Evolutionary conservation across 2,329 filamentous ascomycete genomes (phyloP).

Genomic region (Phoma sp.): DNA sequence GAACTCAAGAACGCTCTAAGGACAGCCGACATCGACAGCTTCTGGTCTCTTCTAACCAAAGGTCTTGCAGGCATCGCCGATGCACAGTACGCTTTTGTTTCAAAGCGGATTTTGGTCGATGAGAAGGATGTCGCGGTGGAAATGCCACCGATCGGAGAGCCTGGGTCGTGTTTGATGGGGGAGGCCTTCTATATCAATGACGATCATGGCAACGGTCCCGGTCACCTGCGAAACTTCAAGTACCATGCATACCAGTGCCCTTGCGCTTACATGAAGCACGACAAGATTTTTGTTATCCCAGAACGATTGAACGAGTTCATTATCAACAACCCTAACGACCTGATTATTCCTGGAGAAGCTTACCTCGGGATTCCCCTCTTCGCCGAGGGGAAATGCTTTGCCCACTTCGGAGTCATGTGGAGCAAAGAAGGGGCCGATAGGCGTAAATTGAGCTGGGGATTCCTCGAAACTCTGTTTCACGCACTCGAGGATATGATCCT

Average conservation of each 20-base stretch:
- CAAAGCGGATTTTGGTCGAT: constrained; percentile 66
- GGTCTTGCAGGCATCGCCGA: constrained; percentile 67
- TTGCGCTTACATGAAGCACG: constrained; percentile 72
- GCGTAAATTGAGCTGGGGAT: constrained; percentile 67
- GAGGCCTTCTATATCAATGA: constrained; percentile 71
- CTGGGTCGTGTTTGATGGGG: constrained; percentile 67
- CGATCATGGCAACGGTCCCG: constrained; percentile 55
- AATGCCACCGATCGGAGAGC: constrained; percentile 65
- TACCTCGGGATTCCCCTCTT: constrained; percentile 72
- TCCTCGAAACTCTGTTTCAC: constrained; percentile 71
- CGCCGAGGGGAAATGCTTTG: constrained; percentile 68
- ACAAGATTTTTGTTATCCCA: constrained; percentile 72
- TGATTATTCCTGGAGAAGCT: constrained; percentile 68
- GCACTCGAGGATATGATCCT: constrained; percentile 71
- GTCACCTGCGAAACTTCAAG: constrained; percentile 65
- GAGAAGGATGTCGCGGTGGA: constrained; percentile 65
- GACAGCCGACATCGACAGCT: constrained; percentile 61
- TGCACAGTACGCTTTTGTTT: constrained; percentile 72
- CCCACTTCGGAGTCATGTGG: constrained; percentile 76
- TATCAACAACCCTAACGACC: constrained; percentile 64
- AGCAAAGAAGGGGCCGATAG: constrained; percentile 64
- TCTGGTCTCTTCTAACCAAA: constrained; percentile 69
- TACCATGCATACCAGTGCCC: constrained; percentile 70
- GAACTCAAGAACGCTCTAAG: constrained; percentile 63
- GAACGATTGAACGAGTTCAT: constrained; percentile 65